Conservation (phyloP, 441 rosid species). For the Jatropha multifida region DNA sequence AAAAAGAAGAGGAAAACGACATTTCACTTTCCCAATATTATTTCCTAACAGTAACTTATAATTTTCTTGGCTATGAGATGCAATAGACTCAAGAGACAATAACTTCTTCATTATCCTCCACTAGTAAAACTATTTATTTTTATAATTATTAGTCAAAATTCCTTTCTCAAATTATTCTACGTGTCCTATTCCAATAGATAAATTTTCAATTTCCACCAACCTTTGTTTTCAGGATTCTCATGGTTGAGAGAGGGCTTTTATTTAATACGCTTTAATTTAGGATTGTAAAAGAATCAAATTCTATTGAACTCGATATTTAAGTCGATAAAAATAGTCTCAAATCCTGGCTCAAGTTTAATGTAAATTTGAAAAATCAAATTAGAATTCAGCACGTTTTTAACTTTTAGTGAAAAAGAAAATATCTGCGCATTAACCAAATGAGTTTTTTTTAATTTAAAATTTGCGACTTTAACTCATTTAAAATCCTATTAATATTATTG, state of each 20-base stretch:
- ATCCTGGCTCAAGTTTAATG: no score
- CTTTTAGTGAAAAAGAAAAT: no score
- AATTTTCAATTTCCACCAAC: not conserved
- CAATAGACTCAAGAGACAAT: not conserved
- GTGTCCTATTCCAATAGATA: not conserved
- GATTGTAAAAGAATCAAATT: no score
- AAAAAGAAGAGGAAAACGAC: not conserved
- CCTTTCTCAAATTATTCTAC: not conserved
- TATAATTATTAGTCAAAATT: not conserved
- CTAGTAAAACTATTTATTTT: not conserved
- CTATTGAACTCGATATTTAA: no score
- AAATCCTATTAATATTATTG: no score
- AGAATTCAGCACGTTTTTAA: no score
- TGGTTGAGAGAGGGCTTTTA: not conserved
- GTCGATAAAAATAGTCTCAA: no score
- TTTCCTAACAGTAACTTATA: not conserved
- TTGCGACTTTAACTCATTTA: no score
- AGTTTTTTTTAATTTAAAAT: no score
- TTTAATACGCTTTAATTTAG: no score
- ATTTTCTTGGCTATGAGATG: not conserved
- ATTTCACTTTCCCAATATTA: not conserved
- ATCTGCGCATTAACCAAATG: no score
- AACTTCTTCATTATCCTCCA: constrained; percentile 2
- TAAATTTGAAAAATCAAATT: no score
- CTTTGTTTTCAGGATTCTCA: not conserved